Evolutionary conservation across 352 stramenopile genomes (phyloP).

Genomic region (Phytopythium kandeliae): DNA sequence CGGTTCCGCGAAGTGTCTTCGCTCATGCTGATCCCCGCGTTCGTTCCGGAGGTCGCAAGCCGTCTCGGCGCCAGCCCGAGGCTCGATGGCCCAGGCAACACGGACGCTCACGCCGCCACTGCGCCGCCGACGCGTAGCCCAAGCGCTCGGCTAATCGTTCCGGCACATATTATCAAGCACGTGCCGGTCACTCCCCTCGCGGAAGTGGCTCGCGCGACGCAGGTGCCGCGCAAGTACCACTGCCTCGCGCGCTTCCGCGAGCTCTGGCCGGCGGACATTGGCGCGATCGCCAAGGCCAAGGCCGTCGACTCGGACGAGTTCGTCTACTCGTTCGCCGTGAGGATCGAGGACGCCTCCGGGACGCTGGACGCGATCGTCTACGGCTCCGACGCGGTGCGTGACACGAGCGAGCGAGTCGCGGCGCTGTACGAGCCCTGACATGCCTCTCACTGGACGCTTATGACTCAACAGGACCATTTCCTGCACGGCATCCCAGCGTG

Average conservation of each 20-base stretch:
- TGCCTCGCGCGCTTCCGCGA: slow-evolving; percentile 36
- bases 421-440: background rate
- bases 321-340: slow-evolving; percentile 66
- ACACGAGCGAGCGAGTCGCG: too few relatives aligned
- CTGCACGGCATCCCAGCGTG: slow-evolving; percentile 64
- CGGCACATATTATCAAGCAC: slow-evolving; percentile 34
- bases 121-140: too few relatives aligned
- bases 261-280: slow-evolving; percentile 43
- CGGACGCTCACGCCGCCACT: too few relatives aligned
- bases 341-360: slow-evolving; percentile 39
- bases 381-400: slow-evolving; percentile 60
- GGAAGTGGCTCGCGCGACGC: slow-evolving; percentile 18
- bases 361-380: slow-evolving; percentile 64
- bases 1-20: slow-evolving; percentile 71
- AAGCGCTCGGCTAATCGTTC: slow-evolving; percentile 28
- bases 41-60: slow-evolving; percentile 34
- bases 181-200: slow-evolving; percentile 37
- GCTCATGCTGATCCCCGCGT: slow-evolving; percentile 50
- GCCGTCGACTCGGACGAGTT: slow-evolving; percentile 15
- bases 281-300: slow-evolving; percentile 47
- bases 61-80: background rate
- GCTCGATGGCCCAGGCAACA: too few relatives aligned
- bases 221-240: slow-evolving; percentile 61
- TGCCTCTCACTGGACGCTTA: background rate
- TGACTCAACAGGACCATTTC: slow-evolving; percentile 44